Evolutionary conservation across 2,329 filamentous ascomycete genomes (phyloP), one percentile per base, ranked within the genome.

Genomic region (Malbranchea zuffiana): DNA sequence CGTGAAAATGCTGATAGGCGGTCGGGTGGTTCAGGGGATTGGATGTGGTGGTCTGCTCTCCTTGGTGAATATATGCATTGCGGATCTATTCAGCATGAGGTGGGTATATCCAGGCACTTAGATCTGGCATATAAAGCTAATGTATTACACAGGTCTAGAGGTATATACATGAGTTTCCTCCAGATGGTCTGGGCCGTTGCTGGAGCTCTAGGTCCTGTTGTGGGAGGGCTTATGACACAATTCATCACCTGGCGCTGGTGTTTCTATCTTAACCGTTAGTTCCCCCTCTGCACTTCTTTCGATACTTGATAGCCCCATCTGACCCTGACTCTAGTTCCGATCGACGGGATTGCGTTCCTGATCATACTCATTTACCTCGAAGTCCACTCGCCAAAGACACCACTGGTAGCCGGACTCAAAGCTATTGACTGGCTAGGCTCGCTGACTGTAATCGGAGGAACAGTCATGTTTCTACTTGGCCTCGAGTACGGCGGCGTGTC

Each of bases 391-490:
- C 73, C 74, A 6, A 72, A 66, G 44, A 78, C 74, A 0, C 69
- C 72, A 0, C 54, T 79, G 3, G 39, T 67, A 28, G 65, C 68
- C 12, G 74, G 74, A 4, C 53, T 79, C 26, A 71, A 70, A 44
- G 68, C 71, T 4, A 74, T 80, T 44, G 75, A 79, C 54, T 80
- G 75, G 75, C 47, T 72, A 6, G 75, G 75, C 11, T 69, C 67
- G 1, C 47, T 78, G 15, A 32, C 41, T 12, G 27, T 43, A 53
- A 71, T 87, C 15, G 81, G 80, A 24, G 83, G 80, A 12, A 87
- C 82, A 0, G 67, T 92, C 12, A 90, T 93, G 82, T 69, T 93
- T 47, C 74, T 94, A 3, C 75, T 94, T 27, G 87, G 85, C 1
- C 73, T 94, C 7, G 80, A 92, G 52, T 84, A 87, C 44, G 87